phyloP scores from a whole-genome alignment of 805 yeast genomes.

The Metschnikowia proteae region DNA sequence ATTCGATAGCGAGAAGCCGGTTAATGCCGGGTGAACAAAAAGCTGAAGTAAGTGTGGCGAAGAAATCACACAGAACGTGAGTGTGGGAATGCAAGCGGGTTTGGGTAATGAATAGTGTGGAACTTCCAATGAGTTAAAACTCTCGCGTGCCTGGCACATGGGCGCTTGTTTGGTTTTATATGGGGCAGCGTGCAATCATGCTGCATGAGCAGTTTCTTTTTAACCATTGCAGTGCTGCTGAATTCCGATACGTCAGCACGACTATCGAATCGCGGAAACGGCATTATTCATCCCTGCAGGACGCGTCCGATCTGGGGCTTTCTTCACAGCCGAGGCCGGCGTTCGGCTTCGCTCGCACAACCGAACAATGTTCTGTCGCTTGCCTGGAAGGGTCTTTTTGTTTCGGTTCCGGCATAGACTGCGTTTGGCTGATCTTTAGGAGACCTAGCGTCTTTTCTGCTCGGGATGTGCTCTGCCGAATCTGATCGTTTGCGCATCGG shows the following conservation, averaged over 20 bases:
- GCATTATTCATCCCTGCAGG: slow-evolving; percentile 17
- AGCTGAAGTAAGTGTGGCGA: background rate
- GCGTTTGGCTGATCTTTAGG: background rate
- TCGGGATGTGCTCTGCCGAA: background rate
- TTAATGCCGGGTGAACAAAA: background rate
- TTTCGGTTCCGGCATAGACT: too few species aligned
- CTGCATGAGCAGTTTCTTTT: slow-evolving; percentile 3
- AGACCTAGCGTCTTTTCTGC: background rate
- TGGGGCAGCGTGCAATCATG: background rate
- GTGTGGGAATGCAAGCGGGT: background rate
- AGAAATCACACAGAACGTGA: background rate
- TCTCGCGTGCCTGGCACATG: background rate
- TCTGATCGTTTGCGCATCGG: background rate
- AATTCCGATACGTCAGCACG: slow-evolving; percentile 1
- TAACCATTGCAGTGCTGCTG: slow-evolving; percentile 1
- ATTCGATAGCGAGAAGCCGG: background rate
- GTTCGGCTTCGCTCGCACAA: background rate
- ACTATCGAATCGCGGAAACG: slow-evolving; percentile 11
- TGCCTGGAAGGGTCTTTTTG: background rate
- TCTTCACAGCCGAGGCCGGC: background rate
- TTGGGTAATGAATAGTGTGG: background rate
- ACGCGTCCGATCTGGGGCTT: slow-evolving; percentile 6
- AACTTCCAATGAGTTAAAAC: background rate
- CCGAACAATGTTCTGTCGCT: too few species aligned
- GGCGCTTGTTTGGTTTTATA: background rate